Base-by-base conservation (phyloP, 2,329 filamentous ascomycete genomes). In the Neoascochyta sp. region DNA sequence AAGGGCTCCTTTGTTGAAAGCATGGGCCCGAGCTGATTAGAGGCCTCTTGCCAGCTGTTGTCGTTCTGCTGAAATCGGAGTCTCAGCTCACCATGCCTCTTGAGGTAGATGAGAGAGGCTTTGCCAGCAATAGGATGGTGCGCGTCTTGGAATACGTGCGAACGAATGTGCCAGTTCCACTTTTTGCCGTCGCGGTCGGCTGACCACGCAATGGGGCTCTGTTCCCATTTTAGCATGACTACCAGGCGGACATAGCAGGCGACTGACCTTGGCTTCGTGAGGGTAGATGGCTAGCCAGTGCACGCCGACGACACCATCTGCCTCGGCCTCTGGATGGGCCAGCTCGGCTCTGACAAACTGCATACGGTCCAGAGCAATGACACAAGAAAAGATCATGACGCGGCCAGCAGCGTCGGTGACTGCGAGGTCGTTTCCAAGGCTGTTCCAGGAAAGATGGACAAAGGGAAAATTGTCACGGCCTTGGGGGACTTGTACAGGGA, bases 371-470 rank as follows among this genome's bases (percentile, higher is more conserved):
- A 95, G 64, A 6, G 80, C 78, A 39, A 81, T 76, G 10, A 76
- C 74, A 45, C 88, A 81, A 25, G 75, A 79, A 45, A 89, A 74
- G 30, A 95, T 79, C 36, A 80, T 75, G 13, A 95, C 75, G 34
- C 86, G 77, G 5, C 90, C 92, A 14, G 79, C 77, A 16, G 80
- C 74, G 62, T 96, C 90, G 36, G 92, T 74, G 11, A 92, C 76
- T 2, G 88, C 89, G 32, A 98, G 71, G 47, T 96, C 92, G 3
- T 81, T 80, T 19, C 78, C 83, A 4, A 75, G 73, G 9, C 81
- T 78, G 27, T 84, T 85, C 87, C 89, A 96, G 29, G 78, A 81
- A 7, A 98, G 65, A 62, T 95, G 89, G 11, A 84, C 79, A 22
- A 95, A 71, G 4, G 76, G 79, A 16, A 78, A 78, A 2, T 79